Conservation (phyloP, 2,329 filamentous ascomycete species). For the Sclerotinia minor region DNA sequence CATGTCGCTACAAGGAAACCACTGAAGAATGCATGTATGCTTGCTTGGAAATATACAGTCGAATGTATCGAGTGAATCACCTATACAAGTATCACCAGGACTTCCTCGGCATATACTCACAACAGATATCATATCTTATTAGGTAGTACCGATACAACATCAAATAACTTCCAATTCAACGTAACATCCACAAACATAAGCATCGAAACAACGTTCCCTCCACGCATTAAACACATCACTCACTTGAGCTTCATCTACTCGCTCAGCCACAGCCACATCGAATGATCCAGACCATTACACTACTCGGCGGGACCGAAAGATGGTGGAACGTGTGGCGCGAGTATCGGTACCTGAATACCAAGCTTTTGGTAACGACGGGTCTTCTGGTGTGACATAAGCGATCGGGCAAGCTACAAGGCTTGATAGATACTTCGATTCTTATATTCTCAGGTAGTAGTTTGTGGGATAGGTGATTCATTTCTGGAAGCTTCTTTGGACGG, state of each 20-base stretch:
- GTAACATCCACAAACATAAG: constrained; percentile 13
- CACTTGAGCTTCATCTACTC: background rate
- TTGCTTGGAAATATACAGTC: background rate
- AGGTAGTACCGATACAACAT: too few relatives aligned
- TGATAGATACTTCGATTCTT: background rate
- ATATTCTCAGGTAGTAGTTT: background rate
- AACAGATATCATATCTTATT: background rate
- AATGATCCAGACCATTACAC: background rate
- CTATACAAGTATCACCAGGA: background rate
- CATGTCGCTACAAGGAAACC: background rate
- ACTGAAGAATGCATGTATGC: background rate
- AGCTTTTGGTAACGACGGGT: background rate
- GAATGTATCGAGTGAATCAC: background rate
- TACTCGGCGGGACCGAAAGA: constrained; percentile 10
- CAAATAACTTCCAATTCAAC: background rate
- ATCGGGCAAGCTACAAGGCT: background rate
- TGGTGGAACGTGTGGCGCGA: background rate
- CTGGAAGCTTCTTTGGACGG: background rate
- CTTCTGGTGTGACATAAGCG: constrained; percentile 5
- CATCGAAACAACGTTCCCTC: constrained; percentile 9
- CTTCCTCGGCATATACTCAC: background rate
- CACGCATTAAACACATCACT: background rate
- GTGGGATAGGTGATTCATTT: background rate
- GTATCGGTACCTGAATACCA: background rate
- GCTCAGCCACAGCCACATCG: constrained; percentile 16